Evolutionary conservation across 495 filamentous ascomycete genomes (phyloP).

Genomic region (Lophiostoma macrostomum): DNA sequence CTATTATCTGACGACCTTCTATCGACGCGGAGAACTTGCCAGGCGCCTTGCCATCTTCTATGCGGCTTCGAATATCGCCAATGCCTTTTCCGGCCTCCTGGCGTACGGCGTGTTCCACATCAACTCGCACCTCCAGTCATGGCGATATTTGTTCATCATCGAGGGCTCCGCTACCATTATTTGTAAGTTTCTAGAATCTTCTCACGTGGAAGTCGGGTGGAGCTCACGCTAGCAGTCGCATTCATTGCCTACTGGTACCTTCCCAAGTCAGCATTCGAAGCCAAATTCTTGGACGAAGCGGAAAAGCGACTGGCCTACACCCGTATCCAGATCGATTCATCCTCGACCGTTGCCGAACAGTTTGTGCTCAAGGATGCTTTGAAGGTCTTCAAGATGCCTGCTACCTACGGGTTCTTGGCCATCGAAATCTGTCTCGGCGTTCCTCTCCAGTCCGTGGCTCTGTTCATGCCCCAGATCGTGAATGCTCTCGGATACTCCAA

Average conservation of each 20-base stretch:
- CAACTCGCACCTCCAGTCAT: conserved; percentile 52
- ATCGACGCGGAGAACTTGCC: conserved; percentile 72
- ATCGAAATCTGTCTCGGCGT: conserved; percentile 77
- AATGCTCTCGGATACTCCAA: conserved; percentile 58
- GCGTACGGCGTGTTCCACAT: conserved; percentile 78
- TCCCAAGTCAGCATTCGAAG: conserved; percentile 59
- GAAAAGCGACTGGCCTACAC: conserved; percentile 70
- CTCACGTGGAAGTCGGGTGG: too few species aligned
- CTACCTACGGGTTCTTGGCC: conserved; percentile 59
- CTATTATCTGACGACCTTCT: conserved; percentile 52
- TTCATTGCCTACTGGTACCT: conserved; percentile 70
- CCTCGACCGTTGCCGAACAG: conserved; percentile 66
- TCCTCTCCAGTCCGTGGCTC: conserved; percentile 64
- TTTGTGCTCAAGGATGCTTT: conserved; percentile 65
- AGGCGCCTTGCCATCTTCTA: conserved; percentile 76
- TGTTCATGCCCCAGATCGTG: conserved; percentile 76
- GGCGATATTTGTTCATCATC: conserved; percentile 77
- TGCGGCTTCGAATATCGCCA: conserved; percentile 69
- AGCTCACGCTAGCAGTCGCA: too few species aligned
- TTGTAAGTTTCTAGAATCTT: conserved; percentile 38
- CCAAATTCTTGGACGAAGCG: conserved; percentile 59
- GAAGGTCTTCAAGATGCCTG: conserved; percentile 60
- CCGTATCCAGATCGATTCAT: conserved; percentile 72
- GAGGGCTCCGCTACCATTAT: conserved; percentile 64
- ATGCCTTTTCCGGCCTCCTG: conserved; percentile 69